Evolutionary conservation across 1,139 yeast species (phyloP), one percentile per base, ranked within the genome.

Genomic region (Hansenula anomala): DNA sequence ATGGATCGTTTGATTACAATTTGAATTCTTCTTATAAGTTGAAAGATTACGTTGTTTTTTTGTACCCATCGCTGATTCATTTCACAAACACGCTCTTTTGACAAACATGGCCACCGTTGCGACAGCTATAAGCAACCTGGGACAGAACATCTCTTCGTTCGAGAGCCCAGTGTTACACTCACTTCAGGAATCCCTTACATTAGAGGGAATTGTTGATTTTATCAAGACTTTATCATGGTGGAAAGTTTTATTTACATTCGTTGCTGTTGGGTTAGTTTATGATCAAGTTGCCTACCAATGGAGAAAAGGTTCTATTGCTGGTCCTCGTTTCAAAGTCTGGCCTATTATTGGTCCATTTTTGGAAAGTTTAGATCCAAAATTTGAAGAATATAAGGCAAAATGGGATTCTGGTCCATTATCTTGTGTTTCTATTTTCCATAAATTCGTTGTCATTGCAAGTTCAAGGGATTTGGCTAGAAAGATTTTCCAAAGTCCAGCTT

Each of bases 401-500:
- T 92, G 98, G 98, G 80, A 77, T 52, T 81, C 95, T 6, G 98
- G 98, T 46, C 92, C 92, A 15, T 72, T 92, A 45, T 83, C 95
- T 16, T 92, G 97, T 71, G 98, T 92, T 38, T 88, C 97, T 3
- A 94, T 92, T 47, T 92, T 92, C 75, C 98, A 92, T 71, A 90
- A 92, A 67, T 92, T 92, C 59, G 98, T 92, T 36, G 95, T 92
- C 41, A 89, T 92, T 64, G 97, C 97, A 11, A 81, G 95, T 9
- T 74, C 85, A 29, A 79, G 96, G 57, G 97, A 90, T 52, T 71
- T 92, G 50, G 86, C 97, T 20, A 78, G 97, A 63, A 92, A 92
- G 58, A 81, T 89, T 45, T 73, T 92, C 54, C 81, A 79, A 55
- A 80, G 95, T 23, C 95, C 97, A 27, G 73, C 78, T 42, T 92